These are phyloP conservation scores for Lichtheimia corymbifera DNA, from an alignment of 371 early-diverging fungal genomes.

Conservation along the genomic window DNA sequence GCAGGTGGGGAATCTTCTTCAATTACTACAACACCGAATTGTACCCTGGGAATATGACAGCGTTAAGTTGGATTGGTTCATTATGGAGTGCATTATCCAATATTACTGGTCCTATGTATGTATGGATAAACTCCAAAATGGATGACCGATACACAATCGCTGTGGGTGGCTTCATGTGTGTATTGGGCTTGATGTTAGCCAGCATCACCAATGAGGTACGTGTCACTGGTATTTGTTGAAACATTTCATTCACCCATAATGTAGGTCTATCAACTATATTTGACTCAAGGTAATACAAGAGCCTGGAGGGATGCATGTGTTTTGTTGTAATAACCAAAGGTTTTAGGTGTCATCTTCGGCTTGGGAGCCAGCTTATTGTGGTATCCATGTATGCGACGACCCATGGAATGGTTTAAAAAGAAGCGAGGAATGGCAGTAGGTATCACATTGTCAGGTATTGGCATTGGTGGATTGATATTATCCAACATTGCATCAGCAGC, in stretches of 20 bases:
- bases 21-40: no score
- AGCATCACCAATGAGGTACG: slow-evolving; percentile 16
- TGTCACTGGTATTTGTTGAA: not conserved
- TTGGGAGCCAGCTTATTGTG: slow-evolving; percentile 14
- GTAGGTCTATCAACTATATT: slow-evolving; percentile 25
- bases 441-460: slow-evolving; percentile 53
- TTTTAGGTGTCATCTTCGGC: slow-evolving; percentile 21
- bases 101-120: slow-evolving; percentile 42
- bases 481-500: slow-evolving; percentile 56
- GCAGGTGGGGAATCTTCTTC: no score
- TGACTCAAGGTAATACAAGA: no score
- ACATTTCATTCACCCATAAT: not conserved
- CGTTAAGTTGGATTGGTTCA: slow-evolving; percentile 36
- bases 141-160: slow-evolving; percentile 15
- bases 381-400: slow-evolving; percentile 17
- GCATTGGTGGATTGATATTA: slow-evolving; percentile 69
- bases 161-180: slow-evolving; percentile 41
- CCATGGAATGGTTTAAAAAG: slow-evolving; percentile 16
- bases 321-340: no score
- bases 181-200: slow-evolving; percentile 40
- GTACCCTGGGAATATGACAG: no score
- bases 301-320: no score
- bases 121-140: slow-evolving; percentile 38
- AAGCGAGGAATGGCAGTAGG: slow-evolving; percentile 20
- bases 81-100: slow-evolving; percentile 33